Conservation (phyloP, 148 eudicot genomes). For the Agrostemma githago region DNA sequence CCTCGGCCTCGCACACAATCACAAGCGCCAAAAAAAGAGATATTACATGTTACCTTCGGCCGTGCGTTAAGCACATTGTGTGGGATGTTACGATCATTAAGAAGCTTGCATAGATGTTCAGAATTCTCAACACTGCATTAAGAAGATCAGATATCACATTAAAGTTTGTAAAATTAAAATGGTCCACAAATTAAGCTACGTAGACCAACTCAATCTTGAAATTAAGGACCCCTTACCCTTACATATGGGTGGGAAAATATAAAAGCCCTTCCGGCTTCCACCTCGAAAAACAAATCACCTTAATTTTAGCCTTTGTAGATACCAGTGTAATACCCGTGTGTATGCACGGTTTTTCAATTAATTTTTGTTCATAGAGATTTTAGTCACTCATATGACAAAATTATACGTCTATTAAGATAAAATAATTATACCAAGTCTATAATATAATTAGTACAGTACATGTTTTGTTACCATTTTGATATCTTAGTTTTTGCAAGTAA, state of each 20-base stretch:
- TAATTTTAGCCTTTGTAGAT: no score
- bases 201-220: neutral
- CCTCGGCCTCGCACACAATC: conserved; percentile 70
- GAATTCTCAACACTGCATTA: conserved; percentile 93
- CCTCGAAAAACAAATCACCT: no score
- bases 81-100: conserved; percentile 63
- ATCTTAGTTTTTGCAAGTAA: no score
- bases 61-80: conserved; percentile 99
- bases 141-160: conserved; percentile 20
- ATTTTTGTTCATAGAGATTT: no score
- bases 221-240: neutral
- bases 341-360: no score
- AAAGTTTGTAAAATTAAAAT: neutral
- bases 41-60: conserved; percentile 63
- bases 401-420: no score
- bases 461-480: no score
- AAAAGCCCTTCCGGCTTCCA: neutral
- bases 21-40: neutral
- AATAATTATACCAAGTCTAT: no score
- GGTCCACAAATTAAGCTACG: neutral
- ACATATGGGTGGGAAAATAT: neutral
- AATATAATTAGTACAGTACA: no score
- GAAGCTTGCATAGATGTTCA: conserved; percentile 68
- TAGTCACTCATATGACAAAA: no score
- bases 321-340: no score